phyloP scores from a whole-genome alignment of 495 filamentous ascomycete genomes.

The Hamigera avellanea region DNA sequence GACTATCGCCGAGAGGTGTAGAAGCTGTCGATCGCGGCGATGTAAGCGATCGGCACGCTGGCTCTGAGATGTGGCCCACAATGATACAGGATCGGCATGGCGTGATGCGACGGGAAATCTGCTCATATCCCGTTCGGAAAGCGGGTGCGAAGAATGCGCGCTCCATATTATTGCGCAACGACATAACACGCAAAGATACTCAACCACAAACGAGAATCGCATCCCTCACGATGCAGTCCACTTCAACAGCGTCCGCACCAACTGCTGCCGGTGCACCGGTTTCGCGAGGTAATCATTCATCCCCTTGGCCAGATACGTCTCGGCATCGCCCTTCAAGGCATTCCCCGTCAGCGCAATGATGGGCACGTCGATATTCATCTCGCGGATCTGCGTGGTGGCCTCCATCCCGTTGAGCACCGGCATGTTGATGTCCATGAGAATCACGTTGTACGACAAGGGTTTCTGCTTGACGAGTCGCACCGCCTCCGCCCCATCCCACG shows the following conservation, averaged over 20 bases:
- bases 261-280: slow-evolving; percentile 39
- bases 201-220: too few relatives aligned
- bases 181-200: too few relatives aligned
- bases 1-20: too few relatives aligned
- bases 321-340: slow-evolving; percentile 48
- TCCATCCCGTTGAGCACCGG: slow-evolving; percentile 59
- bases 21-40: too few relatives aligned
- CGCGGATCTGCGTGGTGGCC: slow-evolving; percentile 49
- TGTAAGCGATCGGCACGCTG: too few relatives aligned
- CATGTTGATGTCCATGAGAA: slow-evolving; percentile 61
- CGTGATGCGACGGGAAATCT: too few relatives aligned
- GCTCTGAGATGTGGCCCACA: too few relatives aligned
- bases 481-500: slow-evolving; percentile 45
- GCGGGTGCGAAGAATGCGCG: too few relatives aligned
- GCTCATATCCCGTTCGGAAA: too few relatives aligned
- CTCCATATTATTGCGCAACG: too few relatives aligned
- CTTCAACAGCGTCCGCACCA: slow-evolving; percentile 23
- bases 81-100: too few relatives aligned
- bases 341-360: slow-evolving; percentile 57
- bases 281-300: slow-evolving; percentile 56
- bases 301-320: slow-evolving; percentile 44
- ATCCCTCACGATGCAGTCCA: slow-evolving; percentile 25
- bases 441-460: slow-evolving; percentile 38
- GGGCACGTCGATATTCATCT: slow-evolving; percentile 37
- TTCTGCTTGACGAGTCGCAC: slow-evolving; percentile 39